Conservation (phyloP, 495 filamentous ascomycete species). For the Aspergillus diversus region DNA sequence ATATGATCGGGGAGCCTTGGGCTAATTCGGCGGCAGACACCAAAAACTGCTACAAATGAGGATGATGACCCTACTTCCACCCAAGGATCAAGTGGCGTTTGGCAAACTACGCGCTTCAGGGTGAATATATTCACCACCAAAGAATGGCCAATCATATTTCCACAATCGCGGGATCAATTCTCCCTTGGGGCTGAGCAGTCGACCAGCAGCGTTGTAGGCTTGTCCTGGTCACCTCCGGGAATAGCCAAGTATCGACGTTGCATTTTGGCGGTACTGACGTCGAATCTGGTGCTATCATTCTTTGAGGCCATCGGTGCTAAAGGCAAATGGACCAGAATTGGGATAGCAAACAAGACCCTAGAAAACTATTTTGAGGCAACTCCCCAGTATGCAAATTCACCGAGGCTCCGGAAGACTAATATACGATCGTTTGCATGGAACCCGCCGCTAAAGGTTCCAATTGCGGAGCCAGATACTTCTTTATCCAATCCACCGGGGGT, state of each 20-base stretch:
- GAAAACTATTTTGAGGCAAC: slow-evolving; percentile 27
- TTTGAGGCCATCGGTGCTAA: slow-evolving; percentile 45
- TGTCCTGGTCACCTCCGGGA: slow-evolving; percentile 66
- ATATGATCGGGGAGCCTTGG: slow-evolving; percentile 7
- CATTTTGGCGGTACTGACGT: slow-evolving; percentile 61
- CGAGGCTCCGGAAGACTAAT: slow-evolving; percentile 30
- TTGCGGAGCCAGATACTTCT: background rate
- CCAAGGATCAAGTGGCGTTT: slow-evolving; percentile 27
- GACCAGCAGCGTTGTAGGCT: slow-evolving; percentile 48
- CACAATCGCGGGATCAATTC: slow-evolving; percentile 51
- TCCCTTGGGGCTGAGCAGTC: slow-evolving; percentile 69
- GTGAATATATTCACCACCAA: slow-evolving; percentile 55
- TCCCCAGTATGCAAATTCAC: slow-evolving; percentile 11
- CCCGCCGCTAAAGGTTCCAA: slow-evolving; percentile 35
- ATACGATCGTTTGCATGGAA: slow-evolving; percentile 51
- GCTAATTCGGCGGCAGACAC: slow-evolving; percentile 29
- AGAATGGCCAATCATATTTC: slow-evolving; percentile 56
- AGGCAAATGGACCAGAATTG: slow-evolving; percentile 48
- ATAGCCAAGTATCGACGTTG: slow-evolving; percentile 60
- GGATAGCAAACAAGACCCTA: slow-evolving; percentile 46
- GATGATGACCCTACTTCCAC: slow-evolving; percentile 14
- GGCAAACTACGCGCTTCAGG: slow-evolving; percentile 48
- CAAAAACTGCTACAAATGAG: slow-evolving; percentile 22
- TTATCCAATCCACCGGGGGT: slow-evolving; percentile 3
- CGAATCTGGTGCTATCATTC: slow-evolving; percentile 56